Percentiles rank a stretch among this genome's conserved stretches.
phyloP scores from a whole-genome alignment of 306 rosid genomes.

The Lablab purpureus region DNA sequence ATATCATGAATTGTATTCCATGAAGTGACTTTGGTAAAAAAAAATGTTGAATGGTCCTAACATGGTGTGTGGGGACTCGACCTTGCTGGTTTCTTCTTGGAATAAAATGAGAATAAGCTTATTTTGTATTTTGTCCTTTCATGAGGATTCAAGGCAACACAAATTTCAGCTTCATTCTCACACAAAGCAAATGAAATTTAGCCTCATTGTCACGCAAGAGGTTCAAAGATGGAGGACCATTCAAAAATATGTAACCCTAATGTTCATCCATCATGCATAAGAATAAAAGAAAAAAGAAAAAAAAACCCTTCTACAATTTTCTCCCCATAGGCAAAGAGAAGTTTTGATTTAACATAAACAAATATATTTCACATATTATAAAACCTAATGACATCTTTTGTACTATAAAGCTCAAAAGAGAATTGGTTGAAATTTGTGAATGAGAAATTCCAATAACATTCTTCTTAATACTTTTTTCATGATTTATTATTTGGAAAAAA shows the following conservation, averaged over 20 bases:
- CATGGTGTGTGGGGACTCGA: background rate
- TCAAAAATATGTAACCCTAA: background rate
- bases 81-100: background rate
- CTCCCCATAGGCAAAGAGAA: background rate
- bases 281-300: background rate
- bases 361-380: no score
- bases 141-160: background rate
- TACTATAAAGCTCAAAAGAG: no score
- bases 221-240: conserved; percentile 16
- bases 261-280: background rate
- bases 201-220: conserved; percentile 23
- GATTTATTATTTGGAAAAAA: no score
- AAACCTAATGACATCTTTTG: no score
- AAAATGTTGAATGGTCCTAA: no score
- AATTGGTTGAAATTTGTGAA: no score
- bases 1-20: no score
- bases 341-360: no score
- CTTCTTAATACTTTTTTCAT: no score
- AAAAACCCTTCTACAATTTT: background rate
- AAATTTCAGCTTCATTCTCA: conserved; percentile 1
- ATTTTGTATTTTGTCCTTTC: background rate
- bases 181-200: background rate
- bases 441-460: no score
- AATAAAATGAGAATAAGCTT: conserved; percentile 12
- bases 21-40: background rate